Percentiles rank a stretch among this genome's conserved stretches.
These are phyloP conservation scores for Bimuria novae-zelandiae DNA, from an alignment of 2,329 filamentous ascomycete species.

Conservation along the genomic window DNA sequence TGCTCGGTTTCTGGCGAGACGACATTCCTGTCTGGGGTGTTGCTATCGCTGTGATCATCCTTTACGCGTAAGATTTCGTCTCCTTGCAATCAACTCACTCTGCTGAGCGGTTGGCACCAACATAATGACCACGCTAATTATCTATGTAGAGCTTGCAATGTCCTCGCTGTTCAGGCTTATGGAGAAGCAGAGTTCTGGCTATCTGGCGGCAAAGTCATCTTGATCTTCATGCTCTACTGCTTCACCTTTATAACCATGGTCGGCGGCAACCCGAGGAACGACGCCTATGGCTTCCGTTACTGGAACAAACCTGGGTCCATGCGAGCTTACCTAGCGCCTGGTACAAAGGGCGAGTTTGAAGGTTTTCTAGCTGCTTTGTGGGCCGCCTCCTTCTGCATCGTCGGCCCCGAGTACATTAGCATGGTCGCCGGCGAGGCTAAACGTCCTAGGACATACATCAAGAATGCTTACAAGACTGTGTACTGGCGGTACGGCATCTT, in stretches of 20 bases:
- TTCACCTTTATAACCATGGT: constrained; percentile 55
- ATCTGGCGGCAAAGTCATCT: constrained; percentile 51
- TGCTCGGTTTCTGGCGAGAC: constrained; percentile 51
- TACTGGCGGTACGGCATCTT: constrained; percentile 53
- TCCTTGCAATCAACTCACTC: not conserved
- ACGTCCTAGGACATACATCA: constrained; percentile 52
- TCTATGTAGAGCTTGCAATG: constrained; percentile 50
- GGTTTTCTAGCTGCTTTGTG: constrained; percentile 47
- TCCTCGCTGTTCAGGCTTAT: constrained; percentile 52
- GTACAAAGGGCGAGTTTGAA: constrained; percentile 37
- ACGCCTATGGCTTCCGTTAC: constrained; percentile 51
- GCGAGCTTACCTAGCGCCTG: constrained; percentile 29
- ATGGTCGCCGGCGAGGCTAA: constrained; percentile 55
- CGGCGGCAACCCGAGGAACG: constrained; percentile 51
- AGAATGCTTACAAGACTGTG: constrained; percentile 54
- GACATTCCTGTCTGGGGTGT: constrained; percentile 50
- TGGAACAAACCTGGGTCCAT: constrained; percentile 48
- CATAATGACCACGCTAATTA: constrained; percentile 16
- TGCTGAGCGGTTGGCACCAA: not conserved
- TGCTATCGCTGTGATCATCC: constrained; percentile 47
- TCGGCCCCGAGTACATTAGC: constrained; percentile 55
- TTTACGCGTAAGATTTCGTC: constrained; percentile 45
- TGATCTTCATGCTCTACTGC: constrained; percentile 52
- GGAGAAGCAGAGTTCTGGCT: constrained; percentile 54
- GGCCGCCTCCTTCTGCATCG: constrained; percentile 53